Evolutionary conservation across 768 basidiomycete genomes (phyloP), one percentile per base, ranked within the genome.

Genomic region (Amanita pallidorosea): DNA sequence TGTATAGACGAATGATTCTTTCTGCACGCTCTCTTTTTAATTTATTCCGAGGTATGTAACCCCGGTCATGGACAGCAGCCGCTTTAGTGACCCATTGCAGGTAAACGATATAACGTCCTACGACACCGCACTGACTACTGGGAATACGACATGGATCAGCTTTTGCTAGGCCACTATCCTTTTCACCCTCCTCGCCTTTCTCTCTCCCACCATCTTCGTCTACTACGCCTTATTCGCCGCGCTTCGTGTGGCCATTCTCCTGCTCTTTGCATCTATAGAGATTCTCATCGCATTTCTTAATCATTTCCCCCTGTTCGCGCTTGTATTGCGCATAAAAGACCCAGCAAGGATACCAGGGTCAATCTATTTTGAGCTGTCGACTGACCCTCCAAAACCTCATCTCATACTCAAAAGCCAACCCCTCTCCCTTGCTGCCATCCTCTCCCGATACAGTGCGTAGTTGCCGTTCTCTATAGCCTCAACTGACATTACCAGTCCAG

Each of bases 111-210:
- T 60, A 98, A 98, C 61, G 79, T 83, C 7, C 70, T 99, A 5
- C 80, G 94, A 29, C 77, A 85, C 47, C 80, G 94, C n/a, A 84
- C 82, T 3, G 96, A 98, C 60, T 77, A 85, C 0, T 92, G 88
- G 80, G 78, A 84, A 51, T 98, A 96, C 58, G 88, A 92, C 48
- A 74, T 93, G 23, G 95, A 98, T 63, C 92, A 97, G 61, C 76
- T 98, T 2, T 71, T 98, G n/a, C 85, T 97, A 33, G 95, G 95
- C n/a, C 4, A 94, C 96, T 0, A 82, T 91, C 49, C 68, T 94
- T 46, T 89, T 93, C 70, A 88, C 89, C 0, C 72, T 91, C 15
- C 66, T 89, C 11, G 77, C 85, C 7, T 87, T 94, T 62, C 67
- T 93, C 11, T 79, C 87, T 58, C 87, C 95, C 2, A 97, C 95